Percentiles rank a stretch among this genome's conserved stretches.
phyloP scores from a whole-genome alignment of 1,284 basidiomycete genomes.

The Apiotrichum laibachii region DNA sequence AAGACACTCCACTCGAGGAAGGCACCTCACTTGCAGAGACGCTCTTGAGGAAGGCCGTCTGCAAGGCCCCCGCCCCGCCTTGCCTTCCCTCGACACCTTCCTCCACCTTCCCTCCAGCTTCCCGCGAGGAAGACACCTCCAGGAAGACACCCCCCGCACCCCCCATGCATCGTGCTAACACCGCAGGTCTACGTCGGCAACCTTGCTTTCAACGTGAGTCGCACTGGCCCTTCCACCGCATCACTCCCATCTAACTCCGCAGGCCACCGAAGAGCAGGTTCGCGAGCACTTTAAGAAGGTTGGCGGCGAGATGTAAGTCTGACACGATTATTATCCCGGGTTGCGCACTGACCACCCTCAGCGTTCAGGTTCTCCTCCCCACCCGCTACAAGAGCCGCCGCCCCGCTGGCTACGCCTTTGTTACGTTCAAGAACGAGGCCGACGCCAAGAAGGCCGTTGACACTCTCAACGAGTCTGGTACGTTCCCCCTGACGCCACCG shows the following conservation, averaged over 20 bases:
- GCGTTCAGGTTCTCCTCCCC: conserved; percentile 40
- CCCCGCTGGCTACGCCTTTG: conserved; percentile 80
- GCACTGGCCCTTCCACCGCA: not conserved
- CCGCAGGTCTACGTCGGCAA: conserved; percentile 50
- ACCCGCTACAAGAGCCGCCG: conserved; percentile 39
- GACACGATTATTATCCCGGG: not conserved
- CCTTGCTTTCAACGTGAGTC: conserved; percentile 41
- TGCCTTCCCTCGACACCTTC: too few species aligned
- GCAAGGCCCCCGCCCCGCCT: too few species aligned
- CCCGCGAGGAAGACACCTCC: too few species aligned
- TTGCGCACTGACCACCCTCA: conserved; percentile 16
- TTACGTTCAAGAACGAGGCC: conserved; percentile 72
- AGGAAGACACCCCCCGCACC: not conserved
- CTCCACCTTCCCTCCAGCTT: too few species aligned
- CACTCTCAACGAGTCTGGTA: conserved; percentile 64
- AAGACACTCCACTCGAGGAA: too few species aligned
- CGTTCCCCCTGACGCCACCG: conserved; percentile 1
- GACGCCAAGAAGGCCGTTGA: conserved; percentile 83
- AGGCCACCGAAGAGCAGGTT: conserved; percentile 47
- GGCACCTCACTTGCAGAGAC: too few species aligned
- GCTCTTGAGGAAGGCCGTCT: too few species aligned
- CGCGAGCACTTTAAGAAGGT: conserved; percentile 37
- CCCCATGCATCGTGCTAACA: not conserved
- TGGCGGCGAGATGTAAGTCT: conserved; percentile 45
- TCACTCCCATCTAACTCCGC: not conserved